A percentile compares a stretch with the other conserved stretches of the same genome.
Evolutionary conservation across 768 basidiomycete genomes (phyloP).

Genomic region (Lenzites betulinus): DNA sequence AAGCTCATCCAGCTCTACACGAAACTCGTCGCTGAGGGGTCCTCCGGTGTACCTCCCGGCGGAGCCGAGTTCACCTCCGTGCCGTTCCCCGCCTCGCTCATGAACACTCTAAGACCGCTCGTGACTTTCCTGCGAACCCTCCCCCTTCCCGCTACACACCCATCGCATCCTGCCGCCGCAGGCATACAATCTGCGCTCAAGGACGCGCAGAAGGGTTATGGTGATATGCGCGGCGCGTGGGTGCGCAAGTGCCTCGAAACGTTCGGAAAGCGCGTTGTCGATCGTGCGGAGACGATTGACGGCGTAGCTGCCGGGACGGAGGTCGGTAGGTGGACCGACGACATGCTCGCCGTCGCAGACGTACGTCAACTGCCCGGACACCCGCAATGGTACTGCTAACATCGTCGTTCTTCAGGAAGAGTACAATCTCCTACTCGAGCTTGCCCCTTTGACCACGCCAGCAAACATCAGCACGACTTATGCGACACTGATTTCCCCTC

Average conservation of each 20-base stretch:
- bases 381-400: no score
- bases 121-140: constrained; percentile 70
- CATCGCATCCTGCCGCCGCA: constrained; percentile 75
- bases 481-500: constrained; percentile 60
- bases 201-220: constrained; percentile 81
- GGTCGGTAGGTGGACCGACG: constrained; percentile 70
- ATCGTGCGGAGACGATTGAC: constrained; percentile 70
- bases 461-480: constrained; percentile 59
- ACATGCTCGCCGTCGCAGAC: constrained; percentile 66
- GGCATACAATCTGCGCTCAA: constrained; percentile 64
- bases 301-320: constrained; percentile 67
- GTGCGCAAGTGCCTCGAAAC: constrained; percentile 71
- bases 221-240: constrained; percentile 86
- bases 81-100: constrained; percentile 56
- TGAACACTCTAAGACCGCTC: constrained; percentile 59
- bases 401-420: constrained; percentile 51
- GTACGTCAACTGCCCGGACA: constrained; percentile 37
- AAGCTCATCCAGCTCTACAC: constrained; percentile 81
- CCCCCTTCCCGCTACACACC: constrained; percentile 78
- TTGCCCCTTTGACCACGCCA: constrained; percentile 59
- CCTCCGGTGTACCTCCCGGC: constrained; percentile 70
- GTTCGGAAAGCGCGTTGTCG: constrained; percentile 67
- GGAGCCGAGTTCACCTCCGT: constrained; percentile 55
- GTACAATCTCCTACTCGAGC: constrained; percentile 60
- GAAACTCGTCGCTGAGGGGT: constrained; percentile 86